Evolutionary conservation across 2,329 filamentous ascomycete genomes (phyloP), one percentile per base, ranked within the genome.

Genomic region (Colletotrichum acutatum): DNA sequence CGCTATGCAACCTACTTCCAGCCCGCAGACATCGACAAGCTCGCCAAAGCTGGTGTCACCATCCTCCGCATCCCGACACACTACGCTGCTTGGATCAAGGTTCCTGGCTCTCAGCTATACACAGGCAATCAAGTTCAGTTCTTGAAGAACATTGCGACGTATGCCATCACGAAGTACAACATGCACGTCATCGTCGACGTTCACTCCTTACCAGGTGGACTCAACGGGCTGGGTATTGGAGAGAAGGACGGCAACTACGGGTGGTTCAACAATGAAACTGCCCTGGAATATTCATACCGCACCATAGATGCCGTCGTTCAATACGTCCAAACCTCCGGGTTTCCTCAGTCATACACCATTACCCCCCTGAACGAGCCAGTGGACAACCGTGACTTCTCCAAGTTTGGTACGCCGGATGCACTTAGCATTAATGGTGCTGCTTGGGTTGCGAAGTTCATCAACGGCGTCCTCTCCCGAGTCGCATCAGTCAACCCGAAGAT

Each of bases 21-120:
- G 14, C 46, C 66, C 4, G 59, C 46, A 24, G 58, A 68, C n/a
- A 64, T 68, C n/a, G 66, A 68, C 30, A 68, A 68, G 32, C 59
- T 68, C 16, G 66, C 66, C n/a, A 26, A 37, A 5, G 59, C 46
- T 24, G 66, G 66, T 8, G 34, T 64, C 22, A 56, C 52, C 26
- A 46, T 68, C 32, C 26, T 68, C 1, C 66, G 66, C 28, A 68
- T 68, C 46, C 66, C 66, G 11, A 68, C 66, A 9, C 46, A 30
- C 49, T 68, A 64, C 59, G 52, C 46, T 30, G 66, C 66, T 5
- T 68, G 66, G 66, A 8, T 68, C 9, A 32, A 63, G 16, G 66
- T 68, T n/a, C 32, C 66, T 5, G 66, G 59, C 22, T 68, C 66
- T 12, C 66, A 68, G 32, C 28, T 65, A 28, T 66, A 67, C 42